These are phyloP conservation scores for Trametes coccinea DNA, from an alignment of 768 basidiomycete genomes.

Conservation along the genomic window DNA sequence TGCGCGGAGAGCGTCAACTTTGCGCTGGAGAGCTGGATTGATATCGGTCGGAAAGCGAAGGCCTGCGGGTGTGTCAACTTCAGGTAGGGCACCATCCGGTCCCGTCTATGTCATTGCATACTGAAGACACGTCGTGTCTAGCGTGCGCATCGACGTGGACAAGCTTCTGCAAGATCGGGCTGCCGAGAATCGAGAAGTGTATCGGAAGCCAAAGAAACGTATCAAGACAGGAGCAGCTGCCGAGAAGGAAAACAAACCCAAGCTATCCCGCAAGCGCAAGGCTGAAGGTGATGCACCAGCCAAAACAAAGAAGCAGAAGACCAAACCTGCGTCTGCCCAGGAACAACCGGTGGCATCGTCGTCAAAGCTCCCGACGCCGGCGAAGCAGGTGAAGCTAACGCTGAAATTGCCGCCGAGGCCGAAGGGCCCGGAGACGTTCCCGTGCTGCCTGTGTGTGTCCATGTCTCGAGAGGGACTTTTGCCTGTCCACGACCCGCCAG, in stretches of 20 bases:
- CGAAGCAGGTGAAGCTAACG: constrained; percentile 46
- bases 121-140: constrained; percentile 32
- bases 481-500: constrained; percentile 67
- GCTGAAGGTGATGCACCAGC: constrained; percentile 32
- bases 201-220: constrained; percentile 12
- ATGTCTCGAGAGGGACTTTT: constrained; percentile 54
- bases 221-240: background rate
- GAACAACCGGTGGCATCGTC: constrained; percentile 8
- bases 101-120: background rate
- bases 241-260: constrained; percentile 21
- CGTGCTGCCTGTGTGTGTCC: constrained; percentile 71
- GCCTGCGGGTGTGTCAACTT: constrained; percentile 72
- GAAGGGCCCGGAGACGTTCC: constrained; percentile 53
- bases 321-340: constrained; percentile 23
- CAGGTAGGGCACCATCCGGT: constrained; percentile 48
- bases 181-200: constrained; percentile 37
- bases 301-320: constrained; percentile 52
- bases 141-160: constrained; percentile 93
- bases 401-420: constrained; percentile 69
- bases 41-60: constrained; percentile 79
- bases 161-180: constrained; percentile 72
- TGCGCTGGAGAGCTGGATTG: constrained; percentile 92
- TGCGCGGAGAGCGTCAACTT: constrained; percentile 98
- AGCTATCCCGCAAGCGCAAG: constrained; percentile 41
- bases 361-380: constrained; percentile 8